Evolutionary conservation across 2,329 filamentous ascomycete genomes (phyloP), one percentile per base, ranked within the genome.

Genomic region (Cladosporium colombiae): DNA sequence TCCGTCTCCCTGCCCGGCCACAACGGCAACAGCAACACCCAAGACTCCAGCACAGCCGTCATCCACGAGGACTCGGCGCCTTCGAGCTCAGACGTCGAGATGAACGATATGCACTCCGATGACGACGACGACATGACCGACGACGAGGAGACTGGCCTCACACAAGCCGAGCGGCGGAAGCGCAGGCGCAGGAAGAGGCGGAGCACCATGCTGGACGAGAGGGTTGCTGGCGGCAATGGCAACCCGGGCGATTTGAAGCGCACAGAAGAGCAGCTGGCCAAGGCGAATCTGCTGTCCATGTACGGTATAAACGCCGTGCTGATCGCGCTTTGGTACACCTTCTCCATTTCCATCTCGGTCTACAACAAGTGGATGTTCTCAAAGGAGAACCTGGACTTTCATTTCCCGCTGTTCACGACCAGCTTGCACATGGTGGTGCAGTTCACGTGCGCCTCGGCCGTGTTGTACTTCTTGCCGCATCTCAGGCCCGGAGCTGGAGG

Each of bases 291-390:
- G 46, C 68, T 92, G 58, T 89, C 82, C 76, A 88, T 84, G 65
- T 81, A 93, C 64, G 76, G 89, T 65, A 81, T 93, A 74, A 97
- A 98, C 77, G 85, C 84, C n/a, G 74, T 85, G n/a, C 81, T 99
- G 70, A 97, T 98, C 70, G 85, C 86, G 27, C 79, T 96, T 69
- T 99, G 95, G 94, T 88, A 91, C 76, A 81, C 93, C 46, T 98
- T 98, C 79, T 97, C 93, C 21, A 86, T 98, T 70, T 92, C 91
- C 59, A 97, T 97, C 76, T 96, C 93, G 68, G 85, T 97, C 90
- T 99, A 98, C 84, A 99, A 99, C 85, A 98, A 97, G 82, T 98
- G 95, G 95, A 98, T 99, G 94, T 98, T 99, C 80, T 91, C 91
- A 74, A 86, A 89, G 68, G 86, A 90, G 71, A 88, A 90, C 70